These are phyloP conservation scores for Cryphonectria radicalis DNA, from an alignment of 2,329 filamentous ascomycete species.

Conservation along the genomic window DNA sequence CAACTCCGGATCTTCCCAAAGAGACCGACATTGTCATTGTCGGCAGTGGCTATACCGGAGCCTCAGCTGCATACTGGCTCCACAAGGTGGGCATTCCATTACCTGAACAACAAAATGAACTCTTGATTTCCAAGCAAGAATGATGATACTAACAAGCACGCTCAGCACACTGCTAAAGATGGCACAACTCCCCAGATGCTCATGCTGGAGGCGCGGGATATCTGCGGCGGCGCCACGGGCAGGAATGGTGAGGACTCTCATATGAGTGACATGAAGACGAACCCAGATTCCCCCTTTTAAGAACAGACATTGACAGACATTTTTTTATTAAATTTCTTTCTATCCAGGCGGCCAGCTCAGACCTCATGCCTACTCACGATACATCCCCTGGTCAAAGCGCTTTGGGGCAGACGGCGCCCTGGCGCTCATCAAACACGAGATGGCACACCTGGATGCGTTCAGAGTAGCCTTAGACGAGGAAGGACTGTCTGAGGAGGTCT, in stretches of 20 bases:
- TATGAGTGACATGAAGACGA: background rate
- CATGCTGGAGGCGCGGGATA: slow-evolving; percentile 31
- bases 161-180: slow-evolving; percentile 29
- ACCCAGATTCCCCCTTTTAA: background rate
- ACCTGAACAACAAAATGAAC: background rate
- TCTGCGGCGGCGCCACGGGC: slow-evolving; percentile 33
- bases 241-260: slow-evolving; percentile 32
- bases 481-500: slow-evolving; percentile 37
- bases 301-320: background rate
- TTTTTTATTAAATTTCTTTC: too few species aligned
- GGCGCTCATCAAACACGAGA: slow-evolving; percentile 37
- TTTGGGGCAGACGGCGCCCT: slow-evolving; percentile 38
- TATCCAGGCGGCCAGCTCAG: slow-evolving; percentile 30
- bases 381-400: slow-evolving; percentile 35
- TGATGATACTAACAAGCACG: background rate
- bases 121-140: background rate
- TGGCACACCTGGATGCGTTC: slow-evolving; percentile 36
- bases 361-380: slow-evolving; percentile 38
- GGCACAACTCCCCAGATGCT: slow-evolving; percentile 29
- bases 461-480: slow-evolving; percentile 25
- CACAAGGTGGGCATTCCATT: slow-evolving; percentile 26
- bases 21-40: slow-evolving; percentile 34
- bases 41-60: slow-evolving; percentile 34
- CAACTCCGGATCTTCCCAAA: slow-evolving; percentile 26
- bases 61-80: slow-evolving; percentile 37